Conservation (phyloP, 1,284 basidiomycete species). For the Ustilago curta region DNA sequence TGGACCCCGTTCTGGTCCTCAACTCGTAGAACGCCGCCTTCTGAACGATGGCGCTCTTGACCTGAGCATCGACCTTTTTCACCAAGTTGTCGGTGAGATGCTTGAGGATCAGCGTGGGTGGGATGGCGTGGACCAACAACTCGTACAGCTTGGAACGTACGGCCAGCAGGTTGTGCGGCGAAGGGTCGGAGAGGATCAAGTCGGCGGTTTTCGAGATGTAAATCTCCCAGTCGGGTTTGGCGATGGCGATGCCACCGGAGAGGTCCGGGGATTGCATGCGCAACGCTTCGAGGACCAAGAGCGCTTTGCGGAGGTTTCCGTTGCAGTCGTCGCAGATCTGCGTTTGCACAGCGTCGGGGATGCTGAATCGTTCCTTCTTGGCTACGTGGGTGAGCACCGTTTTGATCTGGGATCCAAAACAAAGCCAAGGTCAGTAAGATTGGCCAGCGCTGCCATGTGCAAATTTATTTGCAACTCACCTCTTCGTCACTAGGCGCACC, state of each 20-base stretch:
- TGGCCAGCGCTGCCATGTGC: background rate
- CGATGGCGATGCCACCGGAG: slow-evolving; percentile 77
- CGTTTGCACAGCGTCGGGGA: slow-evolving; percentile 80
- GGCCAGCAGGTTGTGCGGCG: slow-evolving; percentile 89
- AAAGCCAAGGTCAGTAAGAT: background rate
- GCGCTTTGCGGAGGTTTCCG: slow-evolving; percentile 93
- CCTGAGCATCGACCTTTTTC: slow-evolving; percentile 80
- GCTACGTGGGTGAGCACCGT: slow-evolving; percentile 82
- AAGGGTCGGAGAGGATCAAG: slow-evolving; percentile 89
- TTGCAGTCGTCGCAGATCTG: slow-evolving; percentile 83
- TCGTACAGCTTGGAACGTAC: slow-evolving; percentile 94
- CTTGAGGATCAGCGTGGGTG: slow-evolving; percentile 76
- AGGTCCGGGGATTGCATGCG: slow-evolving; percentile 76
- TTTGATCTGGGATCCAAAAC: slow-evolving; percentile 76
- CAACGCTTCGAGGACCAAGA: slow-evolving; percentile 93
- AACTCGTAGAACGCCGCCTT: slow-evolving; percentile 82
- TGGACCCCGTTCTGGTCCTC: slow-evolving; percentile 60
- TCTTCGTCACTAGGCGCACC: slow-evolving; percentile 85
- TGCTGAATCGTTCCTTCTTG: slow-evolving; percentile 81
- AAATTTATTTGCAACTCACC: slow-evolving; percentile 19
- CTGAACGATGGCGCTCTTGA: slow-evolving; percentile 59
- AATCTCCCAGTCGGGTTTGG: slow-evolving; percentile 99
- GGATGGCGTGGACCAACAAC: slow-evolving; percentile 95
- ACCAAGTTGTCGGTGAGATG: slow-evolving; percentile 80
- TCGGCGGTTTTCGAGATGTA: slow-evolving; percentile 95